Percentiles rank a stretch among this genome's conserved stretches.
These are phyloP conservation scores for Fraxinus sp. DNA, from an alignment of 305 asterid genomes.

Conservation along the genomic window DNA sequence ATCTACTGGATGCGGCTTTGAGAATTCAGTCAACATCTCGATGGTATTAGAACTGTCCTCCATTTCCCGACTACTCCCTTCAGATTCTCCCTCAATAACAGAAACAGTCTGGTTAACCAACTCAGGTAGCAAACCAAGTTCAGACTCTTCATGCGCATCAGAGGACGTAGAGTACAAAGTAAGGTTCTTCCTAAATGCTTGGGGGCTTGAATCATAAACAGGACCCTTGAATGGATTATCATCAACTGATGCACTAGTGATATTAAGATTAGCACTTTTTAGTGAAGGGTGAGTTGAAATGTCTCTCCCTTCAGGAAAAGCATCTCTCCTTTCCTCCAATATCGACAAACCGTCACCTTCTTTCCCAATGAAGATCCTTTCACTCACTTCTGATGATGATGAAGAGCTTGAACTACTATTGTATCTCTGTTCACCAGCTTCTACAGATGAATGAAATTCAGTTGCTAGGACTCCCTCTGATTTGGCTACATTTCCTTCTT, in stretches of 20 bases:
- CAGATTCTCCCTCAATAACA: conserved; percentile 40
- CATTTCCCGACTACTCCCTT: conserved; percentile 27
- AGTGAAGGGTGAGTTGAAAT: conserved; percentile 28
- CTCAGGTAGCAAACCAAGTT: conserved; percentile 35
- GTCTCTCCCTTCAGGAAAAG: conserved; percentile 22
- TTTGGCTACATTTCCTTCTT: conserved; percentile 25
- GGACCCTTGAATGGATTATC: conserved; percentile 49
- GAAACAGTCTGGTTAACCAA: conserved; percentile 43
- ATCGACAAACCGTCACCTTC: conserved; percentile 33
- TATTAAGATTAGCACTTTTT: conserved; percentile 28
- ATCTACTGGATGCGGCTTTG: conserved; percentile 25
- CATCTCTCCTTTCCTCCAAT: conserved; percentile 25
- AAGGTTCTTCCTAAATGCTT: conserved; percentile 32
- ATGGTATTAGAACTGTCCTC: conserved; percentile 24
- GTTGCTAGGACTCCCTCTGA: conserved; percentile 23
- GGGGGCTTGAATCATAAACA: conserved; percentile 71
- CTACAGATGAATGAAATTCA: conserved; percentile 26
- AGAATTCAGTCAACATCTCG: conserved; percentile 33
- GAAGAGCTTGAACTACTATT: conserved; percentile 42
- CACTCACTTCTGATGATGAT: conserved; percentile 47
- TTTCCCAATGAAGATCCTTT: conserved; percentile 35
- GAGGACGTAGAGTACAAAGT: conserved; percentile 49
- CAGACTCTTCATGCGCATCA: conserved; percentile 49
- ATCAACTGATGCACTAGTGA: conserved; percentile 27
- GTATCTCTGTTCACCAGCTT: conserved; percentile 27